phyloP scores from a whole-genome alignment of 129 eudicot species.

The Flaveria trinervia region DNA sequence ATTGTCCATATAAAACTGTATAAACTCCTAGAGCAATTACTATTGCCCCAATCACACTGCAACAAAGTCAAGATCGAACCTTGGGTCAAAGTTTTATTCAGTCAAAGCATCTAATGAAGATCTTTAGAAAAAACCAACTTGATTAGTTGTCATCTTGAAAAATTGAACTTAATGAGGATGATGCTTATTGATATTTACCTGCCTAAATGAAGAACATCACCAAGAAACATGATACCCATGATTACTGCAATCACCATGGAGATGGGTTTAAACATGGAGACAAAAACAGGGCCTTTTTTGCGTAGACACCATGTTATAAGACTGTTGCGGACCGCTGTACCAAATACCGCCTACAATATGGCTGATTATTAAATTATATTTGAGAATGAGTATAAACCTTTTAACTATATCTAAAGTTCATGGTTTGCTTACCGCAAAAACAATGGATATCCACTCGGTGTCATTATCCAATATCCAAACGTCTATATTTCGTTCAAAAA shows the following conservation, averaged over 20 bases:
- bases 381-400: not conserved
- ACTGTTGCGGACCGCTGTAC: conserved; percentile 41
- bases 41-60: conserved; percentile 65
- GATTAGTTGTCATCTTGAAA: conserved; percentile 19
- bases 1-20: conserved; percentile 71
- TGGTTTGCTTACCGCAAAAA: conserved; percentile 46
- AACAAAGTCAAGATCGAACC: conserved; percentile 23
- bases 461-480: conserved; percentile 45
- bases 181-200: conserved; percentile 40
- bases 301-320: conserved; percentile 60
- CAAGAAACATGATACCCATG: conserved; percentile 54
- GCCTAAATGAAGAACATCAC: conserved; percentile 59
- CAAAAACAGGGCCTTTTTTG: conserved; percentile 61
- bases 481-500: conserved; percentile 32
- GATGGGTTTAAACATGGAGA: conserved; percentile 63
- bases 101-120: conserved; percentile 18
- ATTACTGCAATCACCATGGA: conserved; percentile 55
- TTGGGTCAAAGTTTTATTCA: conserved; percentile 17
- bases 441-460: conserved; percentile 47
- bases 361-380: not conserved
- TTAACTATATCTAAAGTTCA: not conserved
- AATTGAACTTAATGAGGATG: not conserved
- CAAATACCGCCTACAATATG: conserved; percentile 42
- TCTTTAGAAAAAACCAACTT: not conserved
- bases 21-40: conserved; percentile 64